phyloP scores from a whole-genome alignment of 805 yeast species.

The Teunomyces panamensis region DNA sequence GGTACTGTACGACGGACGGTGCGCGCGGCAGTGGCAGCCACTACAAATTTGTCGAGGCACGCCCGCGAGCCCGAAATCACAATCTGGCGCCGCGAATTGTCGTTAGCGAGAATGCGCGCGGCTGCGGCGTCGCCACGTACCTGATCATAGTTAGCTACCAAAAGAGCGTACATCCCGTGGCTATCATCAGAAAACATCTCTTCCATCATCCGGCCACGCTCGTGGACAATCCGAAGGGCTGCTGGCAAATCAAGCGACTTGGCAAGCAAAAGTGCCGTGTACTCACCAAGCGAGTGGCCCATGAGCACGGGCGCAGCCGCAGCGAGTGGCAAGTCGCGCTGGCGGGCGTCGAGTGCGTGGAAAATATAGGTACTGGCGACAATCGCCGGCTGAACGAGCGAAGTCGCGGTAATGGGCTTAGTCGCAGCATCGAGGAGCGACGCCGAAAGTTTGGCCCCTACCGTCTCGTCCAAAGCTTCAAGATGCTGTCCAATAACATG shows the following conservation, averaged over 20 bases:
- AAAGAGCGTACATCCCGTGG: slow-evolving; percentile 10
- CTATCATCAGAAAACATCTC: slow-evolving; percentile 5
- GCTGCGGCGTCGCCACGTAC: slow-evolving; percentile 1
- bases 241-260: slow-evolving; percentile 30
- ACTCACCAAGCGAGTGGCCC: slow-evolving; percentile 56
- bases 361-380: slow-evolving; percentile 39
- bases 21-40: slow-evolving; percentile 18
- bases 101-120: slow-evolving; percentile 41
- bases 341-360: slow-evolving; percentile 14
- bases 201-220: slow-evolving; percentile 46
- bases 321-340: neutral
- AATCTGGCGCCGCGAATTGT: slow-evolving; percentile 41
- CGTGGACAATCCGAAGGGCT: slow-evolving; percentile 42
- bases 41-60: slow-evolving; percentile 22
- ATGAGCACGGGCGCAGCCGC: slow-evolving; percentile 20
- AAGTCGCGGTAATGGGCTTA: slow-evolving; percentile 20
- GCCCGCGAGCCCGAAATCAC: slow-evolving; percentile 42
- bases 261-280: slow-evolving; percentile 40
- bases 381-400: slow-evolving; percentile 55
- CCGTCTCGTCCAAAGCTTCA: slow-evolving; percentile 18
- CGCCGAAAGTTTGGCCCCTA: slow-evolving; percentile 22
- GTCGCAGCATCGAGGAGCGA: slow-evolving; percentile 13
- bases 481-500: slow-evolving; percentile 10
- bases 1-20: slow-evolving; percentile 22
- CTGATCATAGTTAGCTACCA: slow-evolving; percentile 1